A percentile compares a stretch with the other conserved stretches of the same genome.
Evolutionary conservation across 139 green algal genomes (phyloP).

Genomic region (Chloropicon primus): DNA sequence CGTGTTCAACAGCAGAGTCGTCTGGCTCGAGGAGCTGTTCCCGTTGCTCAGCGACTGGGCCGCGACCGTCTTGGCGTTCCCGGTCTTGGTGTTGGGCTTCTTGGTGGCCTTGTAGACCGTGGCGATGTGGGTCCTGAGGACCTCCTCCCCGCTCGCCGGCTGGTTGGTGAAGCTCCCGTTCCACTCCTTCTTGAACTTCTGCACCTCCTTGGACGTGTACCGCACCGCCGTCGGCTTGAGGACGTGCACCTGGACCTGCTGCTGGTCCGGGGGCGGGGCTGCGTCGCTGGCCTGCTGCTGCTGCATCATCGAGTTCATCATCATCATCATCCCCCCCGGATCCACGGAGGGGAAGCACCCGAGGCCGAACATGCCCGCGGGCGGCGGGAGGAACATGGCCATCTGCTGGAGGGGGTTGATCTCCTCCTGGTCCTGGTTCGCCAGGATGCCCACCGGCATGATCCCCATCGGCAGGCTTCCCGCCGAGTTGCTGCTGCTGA

Average conservation of each 20-base stretch:
- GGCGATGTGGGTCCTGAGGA: background rate
- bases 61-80: too few species aligned
- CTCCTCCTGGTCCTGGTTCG: too few species aligned
- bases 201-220: background rate
- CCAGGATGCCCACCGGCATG: background rate
- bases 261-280: too few species aligned
- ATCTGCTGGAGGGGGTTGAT: too few species aligned
- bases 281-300: background rate
- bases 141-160: background rate
- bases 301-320: background rate
- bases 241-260: background rate
- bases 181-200: background rate
- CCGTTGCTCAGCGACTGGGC: background rate
- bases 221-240: background rate
- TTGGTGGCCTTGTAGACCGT: background rate
- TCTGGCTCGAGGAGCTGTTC: background rate
- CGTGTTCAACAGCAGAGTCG: background rate
- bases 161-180: background rate
- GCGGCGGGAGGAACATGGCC: too few species aligned
- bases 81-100: background rate
- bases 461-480: background rate
- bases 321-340: too few species aligned
- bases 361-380: too few species aligned
- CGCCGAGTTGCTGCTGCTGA: too few species aligned
- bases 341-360: too few species aligned